Evolutionary conservation across 257 asterid genomes (phyloP).

Genomic region (Lantana camara): DNA sequence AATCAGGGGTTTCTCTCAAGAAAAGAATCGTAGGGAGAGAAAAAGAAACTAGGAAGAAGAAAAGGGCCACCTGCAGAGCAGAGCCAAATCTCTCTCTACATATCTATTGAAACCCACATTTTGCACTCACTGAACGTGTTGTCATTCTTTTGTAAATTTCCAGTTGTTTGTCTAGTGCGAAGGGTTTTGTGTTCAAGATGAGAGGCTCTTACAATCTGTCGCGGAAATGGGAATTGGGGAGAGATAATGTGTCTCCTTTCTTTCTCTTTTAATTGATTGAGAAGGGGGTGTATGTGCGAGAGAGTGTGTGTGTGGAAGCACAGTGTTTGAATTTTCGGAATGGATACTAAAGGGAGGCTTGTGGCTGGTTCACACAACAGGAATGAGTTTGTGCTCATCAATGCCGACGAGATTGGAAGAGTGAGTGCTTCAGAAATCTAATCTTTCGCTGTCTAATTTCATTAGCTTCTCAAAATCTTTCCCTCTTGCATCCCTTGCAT

Average conservation of each 20-base stretch:
- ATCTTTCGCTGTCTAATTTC: conserved; percentile 6
- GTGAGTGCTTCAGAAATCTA: conserved; percentile 44
- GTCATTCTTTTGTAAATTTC: conserved; percentile 18
- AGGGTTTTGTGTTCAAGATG: conserved; percentile 31
- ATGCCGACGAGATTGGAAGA: conserved; percentile 96
- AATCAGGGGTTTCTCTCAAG: conserved; percentile 46
- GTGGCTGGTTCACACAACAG: conserved; percentile 94
- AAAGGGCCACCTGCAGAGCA: conserved; percentile 2
- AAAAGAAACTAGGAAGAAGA: background rate
- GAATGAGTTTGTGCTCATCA: conserved; percentile 89
- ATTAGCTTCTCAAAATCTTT: background rate
- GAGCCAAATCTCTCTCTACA: conserved; percentile 26
- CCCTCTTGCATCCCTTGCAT: background rate
- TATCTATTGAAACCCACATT: conserved; percentile 27
- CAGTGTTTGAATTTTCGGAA: conserved; percentile 25
- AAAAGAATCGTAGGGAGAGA: conserved; percentile 44
- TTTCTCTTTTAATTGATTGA: conserved; percentile 31
- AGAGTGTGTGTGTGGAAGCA: conserved; percentile 21
- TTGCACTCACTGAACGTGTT: conserved; percentile 15
- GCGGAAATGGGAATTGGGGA: conserved; percentile 37
- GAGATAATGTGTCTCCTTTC: conserved; percentile 23
- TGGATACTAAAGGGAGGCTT: conserved; percentile 90
- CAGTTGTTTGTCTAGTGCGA: conserved; percentile 34
- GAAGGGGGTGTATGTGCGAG: conserved; percentile 27
- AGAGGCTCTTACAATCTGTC: conserved; percentile 18